Percentiles rank a stretch among this genome's conserved stretches.
Evolutionary conservation across 306 rosid species (phyloP).

Genomic region (Trifolium fragiferum): DNA sequence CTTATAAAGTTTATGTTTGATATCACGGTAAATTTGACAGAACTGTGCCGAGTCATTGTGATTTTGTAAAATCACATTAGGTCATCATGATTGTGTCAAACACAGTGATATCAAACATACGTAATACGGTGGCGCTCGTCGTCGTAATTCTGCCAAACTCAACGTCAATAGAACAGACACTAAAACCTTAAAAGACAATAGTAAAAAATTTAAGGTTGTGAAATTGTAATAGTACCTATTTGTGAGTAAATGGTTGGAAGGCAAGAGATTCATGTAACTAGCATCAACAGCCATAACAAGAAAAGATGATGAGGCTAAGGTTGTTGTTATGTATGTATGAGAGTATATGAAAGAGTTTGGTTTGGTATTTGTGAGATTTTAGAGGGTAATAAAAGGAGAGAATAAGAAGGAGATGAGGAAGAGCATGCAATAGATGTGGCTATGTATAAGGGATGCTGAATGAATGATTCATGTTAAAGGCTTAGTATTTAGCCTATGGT

Average conservation of each 20-base stretch:
- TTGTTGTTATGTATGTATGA: neutral
- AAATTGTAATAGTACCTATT: conserved; percentile 45
- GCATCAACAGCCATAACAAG: conserved; percentile 86
- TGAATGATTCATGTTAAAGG: conserved; percentile 35
- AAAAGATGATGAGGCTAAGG: conserved; percentile 1
- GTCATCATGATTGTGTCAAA: too few species aligned
- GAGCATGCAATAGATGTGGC: conserved; percentile 66
- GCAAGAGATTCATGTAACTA: conserved; percentile 56
- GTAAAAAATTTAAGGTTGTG: neutral
- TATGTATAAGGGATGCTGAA: conserved; percentile 20
- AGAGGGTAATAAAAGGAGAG: neutral
- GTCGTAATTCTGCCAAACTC: neutral
- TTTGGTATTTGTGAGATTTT: neutral
- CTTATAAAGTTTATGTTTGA: too few species aligned
- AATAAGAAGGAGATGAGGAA: conserved; percentile 42
- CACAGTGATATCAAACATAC: too few species aligned
- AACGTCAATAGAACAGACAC: neutral
- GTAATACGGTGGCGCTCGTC: too few species aligned
- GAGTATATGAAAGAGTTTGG: neutral
- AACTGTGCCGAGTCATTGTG: too few species aligned
- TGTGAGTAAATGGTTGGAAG: conserved; percentile 58
- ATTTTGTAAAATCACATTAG: too few species aligned
- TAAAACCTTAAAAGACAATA: neutral
- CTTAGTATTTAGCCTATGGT: conserved; percentile 47
- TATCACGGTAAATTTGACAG: too few species aligned